phyloP scores from a whole-genome alignment of 345 rosid genomes.

The Firmiana major region DNA sequence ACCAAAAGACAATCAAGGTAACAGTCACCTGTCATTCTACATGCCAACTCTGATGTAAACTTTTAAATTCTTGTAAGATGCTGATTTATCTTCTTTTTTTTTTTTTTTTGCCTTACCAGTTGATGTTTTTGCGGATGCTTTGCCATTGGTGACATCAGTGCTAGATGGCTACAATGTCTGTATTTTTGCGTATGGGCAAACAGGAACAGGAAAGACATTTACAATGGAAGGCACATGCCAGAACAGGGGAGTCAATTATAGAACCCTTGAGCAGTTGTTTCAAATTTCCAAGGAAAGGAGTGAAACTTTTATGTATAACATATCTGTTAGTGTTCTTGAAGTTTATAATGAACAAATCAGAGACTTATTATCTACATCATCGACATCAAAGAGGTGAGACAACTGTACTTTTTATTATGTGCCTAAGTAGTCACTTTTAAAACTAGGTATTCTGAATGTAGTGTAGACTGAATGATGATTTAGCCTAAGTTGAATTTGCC shows the following conservation, averaged over 20 bases:
- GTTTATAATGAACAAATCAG: conserved; percentile 97
- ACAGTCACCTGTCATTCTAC: neutral
- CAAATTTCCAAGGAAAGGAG: conserved; percentile 69
- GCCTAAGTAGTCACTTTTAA: neutral
- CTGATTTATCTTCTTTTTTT: neutral
- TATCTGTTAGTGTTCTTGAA: conserved; percentile 96
- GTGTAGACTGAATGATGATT: neutral
- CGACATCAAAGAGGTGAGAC: conserved; percentile 72
- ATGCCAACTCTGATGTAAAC: neutral
- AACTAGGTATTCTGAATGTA: neutral
- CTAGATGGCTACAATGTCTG: conserved; percentile 97
- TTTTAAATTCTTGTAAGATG: neutral
- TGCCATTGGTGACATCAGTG: conserved; percentile 81
- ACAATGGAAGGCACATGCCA: conserved; percentile 93
- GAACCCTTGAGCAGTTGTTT: conserved; percentile 84
- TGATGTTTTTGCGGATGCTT: conserved; percentile 91
- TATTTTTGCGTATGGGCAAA: conserved; percentile 96
- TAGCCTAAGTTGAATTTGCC: neutral
- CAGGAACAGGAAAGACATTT: conserved; percentile 97
- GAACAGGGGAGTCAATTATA: conserved; percentile 89
- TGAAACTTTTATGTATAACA: conserved; percentile 56
- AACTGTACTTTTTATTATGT: neutral
- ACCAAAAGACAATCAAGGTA: conserved; percentile 93
- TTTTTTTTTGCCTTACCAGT: conserved; percentile 39
- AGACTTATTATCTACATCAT: conserved; percentile 78